Base-by-base conservation (phyloP, 768 basidiomycete species). In the Serendipita sp. region DNA sequence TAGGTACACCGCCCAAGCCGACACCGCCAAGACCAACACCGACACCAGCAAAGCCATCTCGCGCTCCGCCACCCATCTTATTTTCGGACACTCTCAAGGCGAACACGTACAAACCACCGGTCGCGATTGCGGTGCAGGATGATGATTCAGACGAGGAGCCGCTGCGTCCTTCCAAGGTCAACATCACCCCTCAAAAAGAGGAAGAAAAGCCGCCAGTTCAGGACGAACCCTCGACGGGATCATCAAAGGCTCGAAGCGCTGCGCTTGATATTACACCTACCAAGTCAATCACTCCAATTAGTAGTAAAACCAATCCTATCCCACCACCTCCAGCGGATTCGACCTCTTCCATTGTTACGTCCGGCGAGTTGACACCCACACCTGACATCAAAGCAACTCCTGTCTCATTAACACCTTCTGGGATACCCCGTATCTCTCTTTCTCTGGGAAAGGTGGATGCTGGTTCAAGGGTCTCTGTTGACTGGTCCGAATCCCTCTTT, bases 81-180 rank as follows among this genome's bases (percentile, higher is more conserved):
- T 60, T 60, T 34, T 60, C 55, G 27, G 55, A 60, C 29, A 31
- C 48, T 52, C 31, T 18, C 5, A 27, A 36, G 55, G 55, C 55
- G 34, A 60, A 60, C n/a, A 37, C 55, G n/a, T 60, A 60, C 18
- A 60, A 60, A 18, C 55, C 55, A n/a, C 55, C 55, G 8, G 10
- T 10, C 8, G 55, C n/a, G 13, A 60, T 60, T 10, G 55, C 55
- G 4, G 18, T 60, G 5, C 27, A 60, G 10, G 55, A 29, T 8
- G 55, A 60, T n/a, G 55, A 60, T n/a, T 18, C 16, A 31, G 27
- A 31, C 10, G 55, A 60, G 27, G 55, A 60, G 13, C 40, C 5
- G 6, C 40, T 6, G 40, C 40, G 40, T 40, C 23, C 23, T 23
- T 23, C 23, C 23, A 23, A 23, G 23, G 23, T 23, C 23, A 23